A percentile compares a stretch with the other conserved stretches of the same genome.
phyloP scores from a whole-genome alignment of 1,139 yeast species.

The Blastobotrys arbuscula region DNA sequence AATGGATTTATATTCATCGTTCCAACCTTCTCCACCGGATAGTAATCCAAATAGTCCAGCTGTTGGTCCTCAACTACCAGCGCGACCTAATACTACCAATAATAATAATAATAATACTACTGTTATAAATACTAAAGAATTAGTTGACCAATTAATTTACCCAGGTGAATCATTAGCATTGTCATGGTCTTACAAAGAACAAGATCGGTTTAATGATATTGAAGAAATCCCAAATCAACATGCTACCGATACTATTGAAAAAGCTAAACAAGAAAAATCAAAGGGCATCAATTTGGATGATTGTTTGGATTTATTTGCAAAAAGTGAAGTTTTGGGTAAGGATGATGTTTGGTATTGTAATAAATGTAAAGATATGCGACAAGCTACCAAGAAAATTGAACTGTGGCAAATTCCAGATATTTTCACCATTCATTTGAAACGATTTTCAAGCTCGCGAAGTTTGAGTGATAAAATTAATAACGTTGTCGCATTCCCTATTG shows the following conservation, averaged over 20 bases:
- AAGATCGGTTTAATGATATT: neutral
- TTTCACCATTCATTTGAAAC: constrained; percentile 78
- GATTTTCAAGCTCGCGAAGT: constrained; percentile 81
- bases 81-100: too few relatives aligned
- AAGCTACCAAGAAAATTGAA: constrained; percentile 87
- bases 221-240: constrained; percentile 4
- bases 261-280: constrained; percentile 40
- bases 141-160: constrained; percentile 3
- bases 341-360: constrained; percentile 97
- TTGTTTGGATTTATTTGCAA: constrained; percentile 70
- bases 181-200: neutral
- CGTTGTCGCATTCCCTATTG: constrained; percentile 81
- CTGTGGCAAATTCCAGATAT: constrained; percentile 91
- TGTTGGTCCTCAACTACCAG: too few relatives aligned
- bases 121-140: neutral
- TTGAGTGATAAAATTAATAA: constrained; percentile 87
- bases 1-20: neutral
- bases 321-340: constrained; percentile 80
- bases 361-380: constrained; percentile 76
- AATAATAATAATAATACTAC: too few relatives aligned
- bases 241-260: constrained; percentile 12
- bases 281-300: constrained; percentile 48
- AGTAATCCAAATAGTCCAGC: too few relatives aligned
- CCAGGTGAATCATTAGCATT: constrained; percentile 9
- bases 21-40: too few relatives aligned